Conservation (phyloP, 2,329 filamentous ascomycete genomes). For the Fusarium gaditjirri region DNA sequence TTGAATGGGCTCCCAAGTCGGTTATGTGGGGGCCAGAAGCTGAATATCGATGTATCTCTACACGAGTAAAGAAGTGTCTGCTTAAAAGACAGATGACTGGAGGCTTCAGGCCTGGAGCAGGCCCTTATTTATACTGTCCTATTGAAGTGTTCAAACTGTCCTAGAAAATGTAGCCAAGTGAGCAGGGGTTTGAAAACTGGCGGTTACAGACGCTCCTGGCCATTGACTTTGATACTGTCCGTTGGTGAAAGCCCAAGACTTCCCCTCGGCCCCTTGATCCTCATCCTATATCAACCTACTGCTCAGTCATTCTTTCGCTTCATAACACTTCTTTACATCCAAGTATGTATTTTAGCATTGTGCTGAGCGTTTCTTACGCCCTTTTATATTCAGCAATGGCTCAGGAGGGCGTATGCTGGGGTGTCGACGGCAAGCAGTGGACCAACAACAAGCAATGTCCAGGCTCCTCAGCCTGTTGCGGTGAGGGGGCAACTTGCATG, state of each 20-base stretch:
- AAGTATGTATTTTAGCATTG: not conserved
- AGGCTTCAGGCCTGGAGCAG: not conserved
- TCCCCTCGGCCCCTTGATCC: not conserved
- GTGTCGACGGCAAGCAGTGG: not conserved
- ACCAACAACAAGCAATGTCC: conserved; percentile 17
- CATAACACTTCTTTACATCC: not conserved
- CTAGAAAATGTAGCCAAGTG: not conserved
- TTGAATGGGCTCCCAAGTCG: rapidly evolving
- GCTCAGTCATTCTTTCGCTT: rapidly evolving
- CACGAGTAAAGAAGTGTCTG: too few relatives aligned
- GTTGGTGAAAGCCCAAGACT: not conserved
- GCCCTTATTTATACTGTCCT: not conserved
- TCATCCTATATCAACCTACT: not conserved
- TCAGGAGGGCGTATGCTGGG: not conserved
- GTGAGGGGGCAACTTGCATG: conserved; percentile 26
- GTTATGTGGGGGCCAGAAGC: rapidly evolving
- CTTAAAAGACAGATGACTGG: not conserved
- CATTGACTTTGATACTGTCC: not conserved
- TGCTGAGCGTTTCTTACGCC: rapidly evolving
- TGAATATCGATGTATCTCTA: rapidly evolving
- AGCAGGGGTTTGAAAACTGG: not conserved
- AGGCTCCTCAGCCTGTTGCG: conserved; percentile 24
- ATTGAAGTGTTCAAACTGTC: not conserved
- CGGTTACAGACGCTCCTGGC: not conserved
- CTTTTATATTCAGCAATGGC: not conserved